Evolutionary conservation across 345 rosid genomes (phyloP).

Genomic region (Lepidium aucheri): DNA sequence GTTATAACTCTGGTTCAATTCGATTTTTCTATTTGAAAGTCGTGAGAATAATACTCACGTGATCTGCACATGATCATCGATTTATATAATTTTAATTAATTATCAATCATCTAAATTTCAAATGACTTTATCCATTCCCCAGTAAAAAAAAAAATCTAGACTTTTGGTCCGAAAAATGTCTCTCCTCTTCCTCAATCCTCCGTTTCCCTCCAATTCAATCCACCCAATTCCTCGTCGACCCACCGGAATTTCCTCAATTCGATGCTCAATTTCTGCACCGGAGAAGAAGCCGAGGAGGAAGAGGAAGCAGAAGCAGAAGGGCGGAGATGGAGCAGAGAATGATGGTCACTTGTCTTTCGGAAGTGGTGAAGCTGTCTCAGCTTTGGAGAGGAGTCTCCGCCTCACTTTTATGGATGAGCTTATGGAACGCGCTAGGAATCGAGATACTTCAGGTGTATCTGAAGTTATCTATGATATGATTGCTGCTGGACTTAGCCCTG

Average conservation of each 20-base stretch:
- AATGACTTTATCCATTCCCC: constrained; percentile 29
- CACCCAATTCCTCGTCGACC: constrained; percentile 22
- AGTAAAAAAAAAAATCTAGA: not conserved
- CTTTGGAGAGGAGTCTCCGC: constrained; percentile 73
- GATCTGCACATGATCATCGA: not conserved
- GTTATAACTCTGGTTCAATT: not conserved
- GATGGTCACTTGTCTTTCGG: constrained; percentile 2
- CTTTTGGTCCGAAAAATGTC: constrained; percentile 16
- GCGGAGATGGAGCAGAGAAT: constrained; percentile 18
- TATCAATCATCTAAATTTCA: not conserved
- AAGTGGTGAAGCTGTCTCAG: constrained; percentile 24
- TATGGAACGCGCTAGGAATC: constrained; percentile 71
- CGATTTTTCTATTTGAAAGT: not conserved
- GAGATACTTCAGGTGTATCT: constrained; percentile 54
- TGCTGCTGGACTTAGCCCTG: constrained; percentile 87
- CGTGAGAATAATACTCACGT: not conserved
- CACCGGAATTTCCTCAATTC: not conserved
- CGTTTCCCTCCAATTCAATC: constrained; percentile 28
- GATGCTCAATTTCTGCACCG: constrained; percentile 27
- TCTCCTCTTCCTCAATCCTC: constrained; percentile 24
- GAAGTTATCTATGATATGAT: constrained; percentile 90
- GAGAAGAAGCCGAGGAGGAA: constrained; percentile 33
- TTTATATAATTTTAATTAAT: not conserved
- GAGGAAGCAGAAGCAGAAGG: constrained; percentile 25
- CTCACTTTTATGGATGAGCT: constrained; percentile 89